Evolutionary conservation across 2,329 filamentous ascomycete species (phyloP), one percentile per base, ranked within the genome.

Genomic region (Epichloe elymi): DNA sequence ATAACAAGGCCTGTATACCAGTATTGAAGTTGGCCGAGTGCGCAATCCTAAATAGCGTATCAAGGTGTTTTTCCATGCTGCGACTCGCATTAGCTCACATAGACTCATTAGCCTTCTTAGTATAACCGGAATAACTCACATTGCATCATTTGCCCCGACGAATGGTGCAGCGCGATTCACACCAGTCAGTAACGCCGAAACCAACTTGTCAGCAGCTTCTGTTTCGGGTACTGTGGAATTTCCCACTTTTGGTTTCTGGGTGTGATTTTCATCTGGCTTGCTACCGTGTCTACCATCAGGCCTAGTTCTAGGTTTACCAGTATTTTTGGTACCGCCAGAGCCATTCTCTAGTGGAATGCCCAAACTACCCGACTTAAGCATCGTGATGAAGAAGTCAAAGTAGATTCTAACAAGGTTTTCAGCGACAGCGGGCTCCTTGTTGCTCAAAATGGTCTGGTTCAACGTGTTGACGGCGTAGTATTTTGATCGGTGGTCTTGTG

Each of bases 11-110:
- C 68, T 98, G 93, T 38, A 98, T 88, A 63, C 89, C 93, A 1
- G 93, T 98, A 70, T 97, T 98, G 77, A 98, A 97, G 67, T 98
- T 98, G 51, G 91, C 88, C 1, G 91, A 97, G 68, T 98, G 93
- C 0, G 93, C 95, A 61, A 98, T 93, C 60, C 82, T 84, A 76
- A 96, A 98, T 26, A 98, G 77, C 3, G 91, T 96, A 63, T 97
- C 86, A 52, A 98, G 79, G 62, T 98, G 91, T 53, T 84, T 82
- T 61, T 94, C 87, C 57, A 97, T 80, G 23, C 82, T 86, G 50
- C 50, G 4, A 42, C 23, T 44, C 23, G 14, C 35, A 20, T 50
- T 65, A 50, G 60, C 57, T 46, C 48, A 30, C 12, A 41, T 33
- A 19, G 7, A 30, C 14, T 23, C 4, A 20, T 17, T 40, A 19